A percentile compares a stretch with the other conserved stretches of the same genome.
Conservation (phyloP, 208 protist genomes). For the Trypanosoma scelopori region DNA sequence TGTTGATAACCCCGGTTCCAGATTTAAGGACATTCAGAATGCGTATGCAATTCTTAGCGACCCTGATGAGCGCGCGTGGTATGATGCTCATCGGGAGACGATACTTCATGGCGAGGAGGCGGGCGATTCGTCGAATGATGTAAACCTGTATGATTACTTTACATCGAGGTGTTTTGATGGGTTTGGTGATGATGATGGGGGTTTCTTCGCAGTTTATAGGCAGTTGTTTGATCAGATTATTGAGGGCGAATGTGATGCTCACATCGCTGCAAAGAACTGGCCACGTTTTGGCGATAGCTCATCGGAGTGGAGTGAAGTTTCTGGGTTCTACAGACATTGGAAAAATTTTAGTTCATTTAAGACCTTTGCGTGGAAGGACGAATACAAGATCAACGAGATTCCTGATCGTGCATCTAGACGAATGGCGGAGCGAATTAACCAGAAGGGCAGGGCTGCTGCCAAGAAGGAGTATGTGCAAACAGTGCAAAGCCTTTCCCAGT, state of each 20-base stretch:
- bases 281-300: constrained; percentile 75
- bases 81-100: constrained; percentile 87
- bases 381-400: constrained; percentile 92
- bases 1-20: constrained; percentile 59
- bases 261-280: constrained; percentile 51
- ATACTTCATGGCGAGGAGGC: constrained; percentile 74
- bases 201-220: constrained; percentile 83
- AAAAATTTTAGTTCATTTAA: constrained; percentile 87
- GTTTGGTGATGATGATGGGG: constrained; percentile 69
- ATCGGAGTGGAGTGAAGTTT: constrained; percentile 53
- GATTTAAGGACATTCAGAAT: constrained; percentile 90
- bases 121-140: constrained; percentile 49
- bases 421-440: constrained; percentile 84
- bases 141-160: constrained; percentile 88
- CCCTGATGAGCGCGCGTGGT: constrained; percentile 82
- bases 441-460: constrained; percentile 69
- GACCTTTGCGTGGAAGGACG: constrained; percentile 89
- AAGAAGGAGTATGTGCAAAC: constrained; percentile 88
- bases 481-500: constrained; percentile 70
- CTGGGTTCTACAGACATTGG: constrained; percentile 83
- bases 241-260: constrained; percentile 71
- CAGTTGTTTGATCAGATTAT: constrained; percentile 73
- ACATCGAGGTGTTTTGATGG: constrained; percentile 76
- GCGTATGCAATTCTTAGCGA: constrained; percentile 90
- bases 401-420: constrained; percentile 85